Base-by-base conservation (phyloP, 108 stramenopile genomes). In the Nitzschia sp. region DNA sequence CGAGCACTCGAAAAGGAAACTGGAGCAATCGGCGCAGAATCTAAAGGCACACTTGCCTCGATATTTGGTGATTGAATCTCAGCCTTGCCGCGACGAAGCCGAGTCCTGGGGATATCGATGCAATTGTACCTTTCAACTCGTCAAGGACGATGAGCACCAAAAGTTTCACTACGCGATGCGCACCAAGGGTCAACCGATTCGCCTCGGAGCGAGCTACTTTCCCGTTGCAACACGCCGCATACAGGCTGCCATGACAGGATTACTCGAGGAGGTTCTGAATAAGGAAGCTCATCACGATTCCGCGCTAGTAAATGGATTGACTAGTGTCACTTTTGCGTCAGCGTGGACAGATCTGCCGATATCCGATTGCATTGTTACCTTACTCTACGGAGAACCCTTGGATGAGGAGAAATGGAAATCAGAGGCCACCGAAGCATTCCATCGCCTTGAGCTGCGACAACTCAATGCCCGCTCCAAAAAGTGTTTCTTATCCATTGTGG, bases 41-140 rank as follows among this genome's bases (percentile, higher is more conserved):
- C 65, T 83, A 26, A 46, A n/a, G 23, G 27, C 35, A 17, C 53
- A 27, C 15, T 54, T 62, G 36, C 17, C 27, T 29, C 49, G 47
- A 11, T 26, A 60, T 34, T 28, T 25, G 11, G 35, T 15, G 15
- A 48, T 66, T 42, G 47, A 47, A 38, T 66, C 59, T n/a, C 51
- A 38, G 30, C 74, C 73, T 17, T 84, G 80, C 30, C n/a, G 18
- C 3, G 2, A n/a, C 23, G 48, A 71, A 27, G 59, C 65, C 24
- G 80, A 84, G 64, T 74, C 83, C 23, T 54, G 68, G 68, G 65
- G 54, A 15, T 91, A 91, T 80, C 82, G 90, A 38, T 91, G 86
- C 63, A 74, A 72, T 42, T 86, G 83, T 36, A 72, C 81, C 23
- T 91, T 91, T 66, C 90, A 91, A 64, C 57, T 90, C 15, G 53